A percentile compares a stretch with the other conserved stretches of the same genome.
phyloP scores from a whole-genome alignment of 73 alveolate genomes.

The Paramecium pentaurelia region DNA sequence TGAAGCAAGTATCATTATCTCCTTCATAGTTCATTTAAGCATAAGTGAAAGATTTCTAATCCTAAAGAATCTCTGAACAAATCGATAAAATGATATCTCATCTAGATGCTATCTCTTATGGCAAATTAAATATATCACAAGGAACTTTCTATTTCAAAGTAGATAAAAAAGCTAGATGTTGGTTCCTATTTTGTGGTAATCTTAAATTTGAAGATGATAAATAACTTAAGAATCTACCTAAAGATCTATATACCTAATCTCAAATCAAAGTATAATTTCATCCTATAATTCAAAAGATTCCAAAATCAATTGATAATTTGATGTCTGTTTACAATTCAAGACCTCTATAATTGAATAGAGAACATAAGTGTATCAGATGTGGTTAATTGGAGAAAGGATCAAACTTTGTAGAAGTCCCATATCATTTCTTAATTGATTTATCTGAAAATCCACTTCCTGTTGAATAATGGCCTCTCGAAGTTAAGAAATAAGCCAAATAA shows the following conservation, averaged over 20 bases:
- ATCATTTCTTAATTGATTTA: background rate
- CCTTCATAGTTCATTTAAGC: background rate
- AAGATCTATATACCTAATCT: background rate
- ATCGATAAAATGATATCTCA: slow-evolving; percentile 1
- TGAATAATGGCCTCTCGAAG: background rate
- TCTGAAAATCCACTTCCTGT: background rate
- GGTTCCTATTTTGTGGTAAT: slow-evolving; percentile 33
- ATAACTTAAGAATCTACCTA: background rate
- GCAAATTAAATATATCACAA: background rate
- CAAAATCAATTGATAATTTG: background rate
- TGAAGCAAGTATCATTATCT: slow-evolving; percentile 13
- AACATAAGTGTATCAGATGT: background rate
- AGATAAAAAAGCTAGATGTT: background rate
- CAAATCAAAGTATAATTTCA: background rate
- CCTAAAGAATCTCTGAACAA: slow-evolving; percentile 14
- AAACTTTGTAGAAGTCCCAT: background rate
- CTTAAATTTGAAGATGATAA: slow-evolving; percentile 8
- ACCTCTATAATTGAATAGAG: background rate
- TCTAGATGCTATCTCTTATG: slow-evolving; percentile 22
- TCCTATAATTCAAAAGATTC: background rate
- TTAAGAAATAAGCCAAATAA: background rate
- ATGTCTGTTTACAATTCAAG: background rate
- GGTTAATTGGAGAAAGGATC: background rate
- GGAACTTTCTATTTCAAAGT: slow-evolving; percentile 27
- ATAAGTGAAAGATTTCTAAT: slow-evolving; percentile 31